These are phyloP conservation scores for Alternaria sp. DNA, from an alignment of 2,329 filamentous ascomycete genomes.

Conservation along the genomic window DNA sequence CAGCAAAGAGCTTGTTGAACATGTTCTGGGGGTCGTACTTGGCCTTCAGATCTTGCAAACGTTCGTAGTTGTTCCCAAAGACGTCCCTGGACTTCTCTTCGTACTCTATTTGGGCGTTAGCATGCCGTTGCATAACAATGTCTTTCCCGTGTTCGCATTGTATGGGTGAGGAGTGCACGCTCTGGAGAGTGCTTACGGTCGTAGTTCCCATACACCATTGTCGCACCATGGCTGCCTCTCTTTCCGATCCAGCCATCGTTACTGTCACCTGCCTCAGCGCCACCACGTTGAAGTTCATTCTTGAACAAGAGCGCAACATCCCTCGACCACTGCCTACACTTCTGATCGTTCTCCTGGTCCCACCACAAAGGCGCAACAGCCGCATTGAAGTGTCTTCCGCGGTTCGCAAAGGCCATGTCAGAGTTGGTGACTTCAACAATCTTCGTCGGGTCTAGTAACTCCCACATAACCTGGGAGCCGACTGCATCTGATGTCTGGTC, in stretches of 20 bases:
- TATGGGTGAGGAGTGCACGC: not conserved
- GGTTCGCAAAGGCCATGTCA: constrained; percentile 9
- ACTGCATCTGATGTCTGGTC: not conserved
- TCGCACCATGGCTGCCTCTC: constrained; percentile 8
- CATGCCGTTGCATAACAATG: not conserved
- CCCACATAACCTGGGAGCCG: constrained; percentile 10
- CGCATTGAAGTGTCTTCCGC: constrained; percentile 10
- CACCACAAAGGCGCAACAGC: constrained; percentile 8
- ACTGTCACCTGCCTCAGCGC: constrained; percentile 3
- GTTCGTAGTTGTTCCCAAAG: constrained; percentile 9
- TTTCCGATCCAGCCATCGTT: constrained; percentile 11
- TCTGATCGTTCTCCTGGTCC: constrained; percentile 2
- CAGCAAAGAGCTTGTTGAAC: constrained; percentile 12
- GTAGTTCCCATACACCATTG: constrained; percentile 14
- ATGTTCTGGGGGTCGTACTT: constrained; percentile 9
- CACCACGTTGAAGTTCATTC: constrained; percentile 2
- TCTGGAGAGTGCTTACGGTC: constrained; percentile 3
- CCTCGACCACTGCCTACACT: constrained; percentile 11
- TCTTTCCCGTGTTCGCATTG: not conserved
- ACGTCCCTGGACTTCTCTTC: constrained; percentile 13
- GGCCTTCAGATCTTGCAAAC: constrained; percentile 11
- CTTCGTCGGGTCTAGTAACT: constrained; percentile 7
- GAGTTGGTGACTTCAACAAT: constrained; percentile 9
- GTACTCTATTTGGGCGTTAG: constrained; percentile 3
- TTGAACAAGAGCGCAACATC: constrained; percentile 11